Evolutionary conservation across 2,329 filamentous ascomycete species (phyloP).

Genomic region (Pestalotiopsis sp.): DNA sequence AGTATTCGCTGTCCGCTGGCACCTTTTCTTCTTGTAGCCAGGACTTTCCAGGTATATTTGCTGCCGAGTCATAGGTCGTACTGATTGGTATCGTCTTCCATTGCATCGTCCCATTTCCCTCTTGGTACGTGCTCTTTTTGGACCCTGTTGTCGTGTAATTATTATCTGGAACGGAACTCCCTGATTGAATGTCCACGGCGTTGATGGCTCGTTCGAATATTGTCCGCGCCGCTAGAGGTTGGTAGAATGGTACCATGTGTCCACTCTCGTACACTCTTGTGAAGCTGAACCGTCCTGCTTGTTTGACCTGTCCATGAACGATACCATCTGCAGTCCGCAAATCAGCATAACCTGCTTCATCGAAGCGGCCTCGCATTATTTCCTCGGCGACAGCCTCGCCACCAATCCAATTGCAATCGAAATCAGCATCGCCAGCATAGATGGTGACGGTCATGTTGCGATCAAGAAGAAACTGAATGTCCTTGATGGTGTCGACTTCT

Average conservation of each 20-base stretch:
- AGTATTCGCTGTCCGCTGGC: not conserved
- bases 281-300: slow-evolving; percentile 52
- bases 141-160: slow-evolving; percentile 42
- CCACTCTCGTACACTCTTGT: slow-evolving; percentile 46
- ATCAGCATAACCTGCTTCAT: slow-evolving; percentile 48
- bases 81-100: slow-evolving; percentile 32
- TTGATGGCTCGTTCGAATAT: slow-evolving; percentile 51
- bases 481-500: slow-evolving; percentile 26
- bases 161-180: slow-evolving; percentile 23
- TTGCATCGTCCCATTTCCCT: slow-evolving; percentile 41
- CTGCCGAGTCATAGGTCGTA: slow-evolving; percentile 33
- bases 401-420: slow-evolving; percentile 37
- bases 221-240: slow-evolving; percentile 49
- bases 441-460: slow-evolving; percentile 27
- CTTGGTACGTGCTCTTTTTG: slow-evolving; percentile 44
- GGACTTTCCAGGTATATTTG: slow-evolving; percentile 29
- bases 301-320: slow-evolving; percentile 56
- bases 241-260: slow-evolving; percentile 54
- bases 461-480: slow-evolving; percentile 24
- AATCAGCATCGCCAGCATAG: slow-evolving; percentile 35
- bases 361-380: slow-evolving; percentile 43
- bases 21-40: slow-evolving; percentile 19
- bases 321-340: slow-evolving; percentile 40
- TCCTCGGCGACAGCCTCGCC: slow-evolving; percentile 28
- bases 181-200: slow-evolving; percentile 53